Evolutionary conservation across 2,329 filamentous ascomycete species (phyloP).

Genomic region (Camillea tinctor): DNA sequence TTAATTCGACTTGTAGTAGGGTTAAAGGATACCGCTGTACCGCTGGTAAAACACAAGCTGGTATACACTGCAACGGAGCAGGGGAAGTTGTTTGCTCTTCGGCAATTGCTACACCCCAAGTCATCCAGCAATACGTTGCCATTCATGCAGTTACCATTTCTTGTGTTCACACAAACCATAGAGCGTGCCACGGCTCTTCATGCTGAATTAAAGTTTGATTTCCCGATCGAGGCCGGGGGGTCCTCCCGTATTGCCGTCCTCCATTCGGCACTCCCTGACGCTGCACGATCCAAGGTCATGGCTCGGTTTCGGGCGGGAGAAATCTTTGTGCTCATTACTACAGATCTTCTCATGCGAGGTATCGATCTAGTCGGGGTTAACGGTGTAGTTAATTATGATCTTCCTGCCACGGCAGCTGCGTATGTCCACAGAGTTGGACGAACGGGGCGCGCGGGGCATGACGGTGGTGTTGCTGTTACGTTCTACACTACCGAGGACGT

Average conservation of each 20-base stretch:
- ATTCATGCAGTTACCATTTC: slow-evolving; percentile 77
- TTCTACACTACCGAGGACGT: slow-evolving; percentile 96
- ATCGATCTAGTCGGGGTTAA: slow-evolving; percentile 95
- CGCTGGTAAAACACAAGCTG: slow-evolving; percentile 85
- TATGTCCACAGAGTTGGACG: slow-evolving; percentile 94
- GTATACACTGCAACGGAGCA: slow-evolving; percentile 90
- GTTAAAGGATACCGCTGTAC: slow-evolving; percentile 91
- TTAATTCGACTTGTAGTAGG: slow-evolving; percentile 89
- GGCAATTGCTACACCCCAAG: slow-evolving; percentile 81
- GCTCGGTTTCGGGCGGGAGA: slow-evolving; percentile 86
- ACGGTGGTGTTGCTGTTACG: slow-evolving; percentile 86
- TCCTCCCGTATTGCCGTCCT: slow-evolving; percentile 82
- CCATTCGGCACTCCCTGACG: slow-evolving; percentile 80
- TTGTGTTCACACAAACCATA: slow-evolving; percentile 96
- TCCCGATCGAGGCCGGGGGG: slow-evolving; percentile 83
- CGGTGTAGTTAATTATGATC: slow-evolving; percentile 96
- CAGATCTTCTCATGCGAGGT: slow-evolving; percentile 86
- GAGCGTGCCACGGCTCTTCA: slow-evolving; percentile 84
- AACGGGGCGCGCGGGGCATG: slow-evolving; percentile 82
- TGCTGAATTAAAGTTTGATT: slow-evolving; percentile 90
- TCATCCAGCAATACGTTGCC: slow-evolving; percentile 54
- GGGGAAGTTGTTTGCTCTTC: slow-evolving; percentile 87
- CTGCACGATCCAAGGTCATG: slow-evolving; percentile 77
- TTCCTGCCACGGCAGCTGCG: slow-evolving; percentile 82
- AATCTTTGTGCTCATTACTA: slow-evolving; percentile 95